Percentiles rank a stretch among this genome's conserved stretches.
These are phyloP conservation scores for Lotus japonicus DNA, from an alignment of 306 rosid species.

Conservation along the genomic window DNA sequence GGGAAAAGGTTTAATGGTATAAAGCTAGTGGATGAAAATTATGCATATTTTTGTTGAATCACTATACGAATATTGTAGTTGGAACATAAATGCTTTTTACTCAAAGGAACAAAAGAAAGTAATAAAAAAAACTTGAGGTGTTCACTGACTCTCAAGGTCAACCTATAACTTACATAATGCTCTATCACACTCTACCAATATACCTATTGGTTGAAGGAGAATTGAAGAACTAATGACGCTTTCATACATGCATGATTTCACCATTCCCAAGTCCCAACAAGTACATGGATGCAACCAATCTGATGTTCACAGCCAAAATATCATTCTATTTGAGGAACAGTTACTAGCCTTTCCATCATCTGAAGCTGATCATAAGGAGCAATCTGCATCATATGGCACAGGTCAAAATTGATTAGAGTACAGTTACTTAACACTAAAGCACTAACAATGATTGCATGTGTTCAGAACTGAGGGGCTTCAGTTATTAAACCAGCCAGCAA, in stretches of 20 bases:
- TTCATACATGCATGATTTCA: neutral
- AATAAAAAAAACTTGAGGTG: neutral
- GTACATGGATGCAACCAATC: conserved; percentile 9
- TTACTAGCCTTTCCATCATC: conserved; percentile 77
- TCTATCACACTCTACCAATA: conserved; percentile 19
- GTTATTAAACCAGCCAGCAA: neutral
- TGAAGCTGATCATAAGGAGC: conserved; percentile 94
- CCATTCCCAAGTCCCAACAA: conserved; percentile 9
- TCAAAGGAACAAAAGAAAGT: neutral
- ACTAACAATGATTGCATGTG: neutral
- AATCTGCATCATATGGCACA: conserved; percentile 49
- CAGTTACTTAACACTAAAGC: neutral
- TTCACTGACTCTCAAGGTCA: neutral
- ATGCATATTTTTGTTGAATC: neutral
- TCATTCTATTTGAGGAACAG: conserved; percentile 44
- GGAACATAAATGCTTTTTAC: conserved; percentile 13
- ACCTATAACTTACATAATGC: conserved; percentile 6
- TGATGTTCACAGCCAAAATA: conserved; percentile 7
- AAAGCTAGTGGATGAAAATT: conserved; percentile 7
- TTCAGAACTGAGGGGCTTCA: neutral
- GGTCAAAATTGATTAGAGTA: neutral
- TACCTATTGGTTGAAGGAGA: neutral
- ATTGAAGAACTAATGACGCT: conserved; percentile 11
- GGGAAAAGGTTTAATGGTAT: neutral
- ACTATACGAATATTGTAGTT: neutral